These are phyloP conservation scores for Phytopythium helicoides DNA, from an alignment of 352 stramenopile genomes.

Conservation along the genomic window DNA sequence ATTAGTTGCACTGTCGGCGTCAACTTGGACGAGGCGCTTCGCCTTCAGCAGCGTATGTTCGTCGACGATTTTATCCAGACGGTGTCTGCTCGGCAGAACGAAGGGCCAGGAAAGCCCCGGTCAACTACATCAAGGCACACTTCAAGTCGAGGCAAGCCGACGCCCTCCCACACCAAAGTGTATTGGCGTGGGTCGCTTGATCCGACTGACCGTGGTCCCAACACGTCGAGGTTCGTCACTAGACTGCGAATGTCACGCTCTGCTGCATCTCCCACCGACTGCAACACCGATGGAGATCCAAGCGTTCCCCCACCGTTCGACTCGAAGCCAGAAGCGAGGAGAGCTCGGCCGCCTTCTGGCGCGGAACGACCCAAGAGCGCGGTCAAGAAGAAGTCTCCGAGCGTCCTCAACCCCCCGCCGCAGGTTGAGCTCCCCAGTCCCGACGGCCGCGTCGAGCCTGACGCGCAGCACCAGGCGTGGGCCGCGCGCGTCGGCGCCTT, in stretches of 20 bases:
- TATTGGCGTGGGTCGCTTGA: background rate
- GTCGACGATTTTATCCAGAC: conserved; percentile 54
- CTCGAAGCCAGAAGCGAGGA: conserved; percentile 7
- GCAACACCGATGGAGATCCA: background rate
- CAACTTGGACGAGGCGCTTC: conserved; percentile 22
- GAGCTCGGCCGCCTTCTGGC: background rate
- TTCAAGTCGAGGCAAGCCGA: background rate
- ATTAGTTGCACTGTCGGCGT: background rate
- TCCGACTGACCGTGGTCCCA: background rate
- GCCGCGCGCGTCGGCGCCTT: conserved; percentile 51
- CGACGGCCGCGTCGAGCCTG: conserved; percentile 16
- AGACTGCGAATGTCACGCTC: conserved; percentile 6
- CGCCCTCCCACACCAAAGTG: background rate
- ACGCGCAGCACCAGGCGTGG: conserved; percentile 52
- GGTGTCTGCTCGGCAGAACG: conserved; percentile 31
- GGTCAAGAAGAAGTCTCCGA: no score
- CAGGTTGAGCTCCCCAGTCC: background rate
- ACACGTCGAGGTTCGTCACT: conserved; percentile 12
- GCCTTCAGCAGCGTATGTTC: conserved; percentile 50
- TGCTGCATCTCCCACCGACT: background rate
- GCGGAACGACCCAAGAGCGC: no score
- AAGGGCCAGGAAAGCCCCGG: background rate
- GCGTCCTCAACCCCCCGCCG: background rate
- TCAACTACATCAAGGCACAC: background rate
- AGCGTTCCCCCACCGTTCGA: no score